Evolutionary conservation across 2,329 filamentous ascomycete genomes (phyloP).

Genomic region (Dothiorella sarmentorum): DNA sequence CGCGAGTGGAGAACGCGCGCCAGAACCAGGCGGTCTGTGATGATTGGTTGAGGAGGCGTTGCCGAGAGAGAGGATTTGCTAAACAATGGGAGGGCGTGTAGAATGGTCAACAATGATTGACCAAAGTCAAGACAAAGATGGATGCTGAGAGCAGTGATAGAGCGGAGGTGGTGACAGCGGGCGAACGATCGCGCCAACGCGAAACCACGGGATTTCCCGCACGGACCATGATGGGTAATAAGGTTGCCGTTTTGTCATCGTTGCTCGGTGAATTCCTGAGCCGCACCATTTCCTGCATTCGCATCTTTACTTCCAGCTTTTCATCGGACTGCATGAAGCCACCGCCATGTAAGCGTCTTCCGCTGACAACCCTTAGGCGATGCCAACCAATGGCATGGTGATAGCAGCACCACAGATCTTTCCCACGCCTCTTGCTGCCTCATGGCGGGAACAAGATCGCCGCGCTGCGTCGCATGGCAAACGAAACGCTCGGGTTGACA

Average conservation of each 20-base stretch:
- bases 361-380: too few relatives aligned
- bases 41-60: neutral
- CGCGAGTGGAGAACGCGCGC: neutral
- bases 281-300: neutral
- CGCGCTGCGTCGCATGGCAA: neutral
- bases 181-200: slow-evolving; percentile 7
- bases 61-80: neutral
- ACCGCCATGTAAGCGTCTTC: too few relatives aligned
- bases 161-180: slow-evolving; percentile 1
- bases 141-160: neutral
- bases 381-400: too few relatives aligned
- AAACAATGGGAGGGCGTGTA: neutral
- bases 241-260: too few relatives aligned
- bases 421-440: too few relatives aligned
- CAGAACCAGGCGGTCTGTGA: too few relatives aligned
- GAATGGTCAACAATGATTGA: too few relatives aligned
- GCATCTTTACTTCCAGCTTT: neutral
- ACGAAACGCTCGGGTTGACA: neutral
- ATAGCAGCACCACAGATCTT: too few relatives aligned
- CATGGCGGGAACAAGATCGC: neutral
- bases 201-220: slow-evolving; percentile 6
- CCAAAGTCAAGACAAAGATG: too few relatives aligned
- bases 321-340: too few relatives aligned
- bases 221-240: neutral
- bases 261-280: too few relatives aligned